Base-by-base conservation (phyloP, 1,139 yeast genomes). In the Blastobotrys arbuscula region DNA sequence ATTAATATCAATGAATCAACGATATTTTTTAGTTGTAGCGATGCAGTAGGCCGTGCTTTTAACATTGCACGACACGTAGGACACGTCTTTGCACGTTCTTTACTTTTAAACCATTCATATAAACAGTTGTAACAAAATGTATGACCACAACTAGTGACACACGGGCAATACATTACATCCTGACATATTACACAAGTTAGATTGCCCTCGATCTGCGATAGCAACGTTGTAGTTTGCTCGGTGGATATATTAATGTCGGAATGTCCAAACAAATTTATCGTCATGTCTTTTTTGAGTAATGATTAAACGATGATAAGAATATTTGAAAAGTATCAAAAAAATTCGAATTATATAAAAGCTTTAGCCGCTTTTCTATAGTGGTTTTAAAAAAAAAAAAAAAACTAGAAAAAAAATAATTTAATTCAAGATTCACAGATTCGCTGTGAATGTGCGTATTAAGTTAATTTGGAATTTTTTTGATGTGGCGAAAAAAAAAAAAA, bases 111-210 rank as follows among this genome's bases (percentile, higher is more conserved):
- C 65, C 65, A 61, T 39, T 58, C 59, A 43, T 52, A 54, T 19
- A 61, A 46, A 45, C 65, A 61, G 21, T 56, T 53, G 45, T 59
- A 60, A 54, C 70, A 66, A 47, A 63, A 65, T 1, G 67, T 57
- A 45, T 66, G 70, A 2, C 70, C 70, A 50, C 70, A 66, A 26
- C 59, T 52, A 10, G 68, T 64, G 15, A 61, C 58, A 45, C 57
- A 57, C 12, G 70, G 70, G 33, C 56, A 58, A 37, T 58, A 63
- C 59, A 66, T 60, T 18, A 62, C 55, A 19, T 64, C 65, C 44
- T 64, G 68, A 52, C 70, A 66, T 24, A 66, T 59, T 12, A 66
- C 59, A 50, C 70, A 66, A 6, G 57, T 52, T 37, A 65, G 38
- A 18, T 52, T 49, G 28, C 57, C 55, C 10, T 39, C 42, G 8